Percentiles rank a stretch among this genome's conserved stretches.
Evolutionary conservation across 1,139 yeast species (phyloP).

Genomic region (Kurtzmaniella quercitrusa): DNA sequence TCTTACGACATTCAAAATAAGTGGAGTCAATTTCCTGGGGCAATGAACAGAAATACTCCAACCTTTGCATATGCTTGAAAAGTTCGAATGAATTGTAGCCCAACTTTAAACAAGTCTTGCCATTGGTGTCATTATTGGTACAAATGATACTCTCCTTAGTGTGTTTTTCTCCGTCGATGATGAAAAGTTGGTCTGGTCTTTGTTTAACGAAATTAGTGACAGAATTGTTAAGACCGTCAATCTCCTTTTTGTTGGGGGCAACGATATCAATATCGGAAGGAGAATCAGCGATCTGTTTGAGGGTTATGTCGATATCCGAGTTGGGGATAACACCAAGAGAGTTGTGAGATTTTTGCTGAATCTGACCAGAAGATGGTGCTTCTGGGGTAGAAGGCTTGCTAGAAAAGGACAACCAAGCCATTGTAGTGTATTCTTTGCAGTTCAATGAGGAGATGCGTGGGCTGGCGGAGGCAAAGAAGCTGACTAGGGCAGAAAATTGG

Average conservation of each 20-base stretch:
- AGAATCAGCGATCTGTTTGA: constrained; percentile 28
- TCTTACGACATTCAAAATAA: constrained; percentile 46
- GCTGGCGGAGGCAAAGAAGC: too few species aligned
- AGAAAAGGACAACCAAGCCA: background rate
- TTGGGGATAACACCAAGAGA: constrained; percentile 19
- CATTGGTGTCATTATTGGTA: constrained; percentile 36
- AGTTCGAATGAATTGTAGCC: constrained; percentile 34
- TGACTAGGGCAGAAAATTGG: too few species aligned
- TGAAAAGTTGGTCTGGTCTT: constrained; percentile 32
- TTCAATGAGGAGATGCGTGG: too few species aligned
- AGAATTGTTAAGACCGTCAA: constrained; percentile 10
- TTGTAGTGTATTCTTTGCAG: constrained; percentile 1
- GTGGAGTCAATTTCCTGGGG: constrained; percentile 47
- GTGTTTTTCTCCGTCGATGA: constrained; percentile 44
- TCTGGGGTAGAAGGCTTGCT: background rate
- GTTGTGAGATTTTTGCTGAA: constrained; percentile 36
- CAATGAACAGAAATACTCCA: constrained; percentile 44
- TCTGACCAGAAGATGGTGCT: constrained; percentile 13
- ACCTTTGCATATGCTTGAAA: constrained; percentile 44
- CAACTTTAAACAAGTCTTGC: constrained; percentile 44
- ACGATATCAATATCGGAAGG: constrained; percentile 12
- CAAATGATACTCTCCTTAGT: constrained; percentile 40
- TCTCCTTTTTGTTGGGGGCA: constrained; percentile 8
- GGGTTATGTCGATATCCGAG: constrained; percentile 37
- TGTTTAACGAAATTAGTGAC: constrained; percentile 19